Base-by-base conservation (phyloP, 1,284 basidiomycete genomes). In the Cryptococcus amylolentus region DNA sequence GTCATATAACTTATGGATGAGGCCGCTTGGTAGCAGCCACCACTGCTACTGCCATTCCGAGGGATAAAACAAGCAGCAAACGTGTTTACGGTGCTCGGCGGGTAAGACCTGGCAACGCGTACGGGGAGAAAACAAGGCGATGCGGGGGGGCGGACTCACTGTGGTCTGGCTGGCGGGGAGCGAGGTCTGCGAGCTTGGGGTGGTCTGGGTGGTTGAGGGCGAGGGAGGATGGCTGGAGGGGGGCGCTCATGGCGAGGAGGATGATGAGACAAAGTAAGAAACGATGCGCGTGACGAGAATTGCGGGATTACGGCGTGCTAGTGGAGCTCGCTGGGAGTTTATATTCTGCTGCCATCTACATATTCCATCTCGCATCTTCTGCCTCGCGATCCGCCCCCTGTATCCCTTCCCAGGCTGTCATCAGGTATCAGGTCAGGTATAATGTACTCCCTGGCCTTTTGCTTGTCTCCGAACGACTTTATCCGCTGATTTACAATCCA, bases 171-270 rank as follows among this genome's bases (percentile, higher is more conserved):
- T 50, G 50, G 23, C 52, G 13, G 35, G 57, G 23, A 8, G 38
- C 59, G 45, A 70, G 58, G 57, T 70, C 67, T 5, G 64, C 51
- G 27, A 71, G 50, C 26, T 52, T 66, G 20, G 69, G 69, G 57
- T 71, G 69, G 54, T 71, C 66, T 3, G 69, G 67, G 54, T 71
- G 69, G 27, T 55, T 49, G 43, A 58, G 47, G 5, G 67, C 55
- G 18, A 71, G 53, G 5, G 65, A 16, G 38, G 42, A 27, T 23
- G 43, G 40, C 7, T 38, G 18, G 27, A 26, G 39, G 43, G 20
- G 14, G 39, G 18, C 12, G 44, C 14, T 5, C 26, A 41, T 20
- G 23, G 26, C 18, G 20, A 51, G 13, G 23, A 4, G 23, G 20
- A 44, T 40, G 31, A 39, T 14, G 28, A 26, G 9, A 39, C 1